Percentiles rank a stretch among this genome's conserved stretches.
phyloP scores from a whole-genome alignment of 2,329 filamentous ascomycete genomes.

The Pseudogymnoascus sp. region DNA sequence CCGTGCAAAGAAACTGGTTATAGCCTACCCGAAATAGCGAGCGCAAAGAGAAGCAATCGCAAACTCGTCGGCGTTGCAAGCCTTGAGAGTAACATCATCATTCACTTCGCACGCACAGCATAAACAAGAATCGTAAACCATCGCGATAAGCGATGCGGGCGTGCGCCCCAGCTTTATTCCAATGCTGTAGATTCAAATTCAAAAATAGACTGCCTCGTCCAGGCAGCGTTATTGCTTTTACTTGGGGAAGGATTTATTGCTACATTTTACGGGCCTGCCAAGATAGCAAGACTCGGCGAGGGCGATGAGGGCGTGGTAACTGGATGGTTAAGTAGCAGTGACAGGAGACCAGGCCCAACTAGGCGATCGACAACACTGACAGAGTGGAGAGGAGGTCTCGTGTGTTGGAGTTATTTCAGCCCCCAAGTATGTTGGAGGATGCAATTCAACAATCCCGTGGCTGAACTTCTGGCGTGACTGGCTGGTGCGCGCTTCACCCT shows the following conservation, averaged over 20 bases:
- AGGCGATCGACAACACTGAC: background rate
- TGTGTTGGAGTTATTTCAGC: constrained; percentile 37
- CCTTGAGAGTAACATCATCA: background rate
- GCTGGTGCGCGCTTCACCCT: too few relatives aligned
- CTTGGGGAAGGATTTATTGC: background rate
- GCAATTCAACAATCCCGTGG: background rate
- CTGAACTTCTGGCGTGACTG: too few relatives aligned
- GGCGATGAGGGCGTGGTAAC: background rate
- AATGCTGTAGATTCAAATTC: background rate
- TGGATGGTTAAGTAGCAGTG: background rate
- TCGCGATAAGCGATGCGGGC: background rate
- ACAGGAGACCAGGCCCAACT: background rate
- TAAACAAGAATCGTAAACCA: background rate
- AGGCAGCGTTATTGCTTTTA: background rate
- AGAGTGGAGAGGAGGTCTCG: background rate
- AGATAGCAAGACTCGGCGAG: background rate
- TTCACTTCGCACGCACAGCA: background rate
- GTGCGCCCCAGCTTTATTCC: background rate
- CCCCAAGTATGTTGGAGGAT: constrained; percentile 46
- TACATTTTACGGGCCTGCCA: background rate
- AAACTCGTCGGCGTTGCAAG: background rate
- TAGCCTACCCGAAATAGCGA: background rate
- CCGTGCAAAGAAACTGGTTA: background rate
- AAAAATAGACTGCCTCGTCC: background rate
- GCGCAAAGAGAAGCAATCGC: background rate